Evolutionary conservation across 768 basidiomycete species (phyloP).

Genomic region (Lenzites betulinus): DNA sequence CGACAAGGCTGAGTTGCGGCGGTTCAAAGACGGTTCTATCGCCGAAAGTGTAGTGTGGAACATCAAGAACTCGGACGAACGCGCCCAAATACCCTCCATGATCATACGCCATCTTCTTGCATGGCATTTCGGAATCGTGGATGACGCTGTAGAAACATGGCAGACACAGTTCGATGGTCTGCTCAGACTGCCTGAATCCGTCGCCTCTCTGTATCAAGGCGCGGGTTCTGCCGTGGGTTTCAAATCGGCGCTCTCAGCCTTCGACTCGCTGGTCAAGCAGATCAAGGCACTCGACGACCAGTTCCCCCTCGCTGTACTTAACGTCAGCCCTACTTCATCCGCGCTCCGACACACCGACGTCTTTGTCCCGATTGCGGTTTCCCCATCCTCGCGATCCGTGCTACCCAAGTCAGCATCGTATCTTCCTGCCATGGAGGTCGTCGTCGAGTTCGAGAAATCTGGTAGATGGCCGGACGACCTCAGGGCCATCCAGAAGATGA

Average conservation of each 20-base stretch:
- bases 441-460: slow-evolving; percentile 91
- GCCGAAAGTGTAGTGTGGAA: slow-evolving; percentile 97
- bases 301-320: slow-evolving; percentile 77
- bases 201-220: slow-evolving; percentile 44
- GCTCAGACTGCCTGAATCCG: slow-evolving; percentile 56
- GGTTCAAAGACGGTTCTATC: slow-evolving; percentile 96
- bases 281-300: slow-evolving; percentile 74
- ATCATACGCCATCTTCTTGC: slow-evolving; percentile 75
- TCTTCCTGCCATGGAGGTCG: slow-evolving; percentile 66
- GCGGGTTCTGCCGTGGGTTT: slow-evolving; percentile 52
- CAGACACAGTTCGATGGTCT: slow-evolving; percentile 59
- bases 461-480: slow-evolving; percentile 95
- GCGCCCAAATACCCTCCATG: slow-evolving; percentile 71
- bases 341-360: slow-evolving; percentile 81
- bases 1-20: slow-evolving; percentile 83
- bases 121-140: slow-evolving; percentile 71
- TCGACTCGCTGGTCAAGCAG: slow-evolving; percentile 72
- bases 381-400: slow-evolving; percentile 49
- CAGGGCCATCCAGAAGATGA: slow-evolving; percentile 88
- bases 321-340: slow-evolving; percentile 72
- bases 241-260: slow-evolving; percentile 75
- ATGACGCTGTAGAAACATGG: slow-evolving; percentile 55
- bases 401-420: slow-evolving; percentile 66
- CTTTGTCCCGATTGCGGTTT: slow-evolving; percentile 78
- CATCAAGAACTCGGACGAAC: slow-evolving; percentile 75